These are phyloP conservation scores for Rhodotorula kratochvilovae DNA, from an alignment of 768 basidiomycete species.

Conservation along the genomic window DNA sequence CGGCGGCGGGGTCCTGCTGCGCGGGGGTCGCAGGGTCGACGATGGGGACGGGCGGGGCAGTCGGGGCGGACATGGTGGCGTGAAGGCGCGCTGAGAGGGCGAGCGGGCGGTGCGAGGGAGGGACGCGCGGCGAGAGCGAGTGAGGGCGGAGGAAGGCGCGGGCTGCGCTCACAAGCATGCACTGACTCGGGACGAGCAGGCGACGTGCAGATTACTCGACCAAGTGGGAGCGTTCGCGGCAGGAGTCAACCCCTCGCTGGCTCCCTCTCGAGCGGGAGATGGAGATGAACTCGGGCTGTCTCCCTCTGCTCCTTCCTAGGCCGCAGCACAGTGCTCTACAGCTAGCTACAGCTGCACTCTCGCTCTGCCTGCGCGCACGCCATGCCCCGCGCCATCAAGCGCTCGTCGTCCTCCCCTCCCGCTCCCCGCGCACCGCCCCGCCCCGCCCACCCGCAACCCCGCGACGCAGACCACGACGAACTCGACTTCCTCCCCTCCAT, in stretches of 20 bases:
- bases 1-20: neutral
- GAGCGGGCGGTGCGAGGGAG: neutral
- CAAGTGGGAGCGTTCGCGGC: too few species aligned
- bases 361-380: neutral
- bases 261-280: too few species aligned
- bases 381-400: neutral
- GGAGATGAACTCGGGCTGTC: too few species aligned
- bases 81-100: neutral
- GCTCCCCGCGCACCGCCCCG: too few species aligned
- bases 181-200: neutral
- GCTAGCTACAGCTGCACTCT: too few species aligned
- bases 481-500: slow-evolving; percentile 7
- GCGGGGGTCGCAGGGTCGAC: neutral
- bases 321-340: too few species aligned
- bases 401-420: neutral
- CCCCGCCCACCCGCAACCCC: neutral
- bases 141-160: neutral
- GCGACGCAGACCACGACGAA: neutral
- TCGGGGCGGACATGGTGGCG: neutral
- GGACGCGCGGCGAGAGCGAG: neutral
- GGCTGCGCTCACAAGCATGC: neutral
- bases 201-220: neutral
- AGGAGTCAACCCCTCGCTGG: too few species aligned
- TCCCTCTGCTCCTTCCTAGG: too few species aligned
- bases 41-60: neutral